Evolutionary conservation across 805 yeast genomes (phyloP), one percentile per base, ranked within the genome.

Genomic region (Tetrapisispora namnaoensis): DNA sequence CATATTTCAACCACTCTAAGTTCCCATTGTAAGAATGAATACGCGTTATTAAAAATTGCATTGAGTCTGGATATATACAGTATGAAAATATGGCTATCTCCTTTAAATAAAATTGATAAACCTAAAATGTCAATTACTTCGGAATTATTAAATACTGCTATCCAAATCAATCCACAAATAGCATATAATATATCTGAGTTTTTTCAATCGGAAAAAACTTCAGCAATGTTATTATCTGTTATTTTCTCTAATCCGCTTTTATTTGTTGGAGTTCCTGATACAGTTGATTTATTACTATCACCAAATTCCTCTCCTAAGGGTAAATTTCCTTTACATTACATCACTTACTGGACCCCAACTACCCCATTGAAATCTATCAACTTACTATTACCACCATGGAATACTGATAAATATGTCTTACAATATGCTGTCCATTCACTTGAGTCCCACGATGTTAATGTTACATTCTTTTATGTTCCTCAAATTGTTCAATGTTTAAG

Each of bases 401-500:
- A 83, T 34, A 68, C 68, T 32, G 78, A 86, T 58, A 80, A 93
- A 0, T 75, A 71, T 56, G 71, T 87, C 21, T 68, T 87, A 51
- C 99, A 93, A 67, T 93, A 83, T 61, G 83, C 95, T 14, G 84
- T 91, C 84, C 75, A 95, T 56, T 85, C 97, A 0, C 70, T 93
- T 53, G 96, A 89, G 63, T 75, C 80, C 20, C 95, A 87, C 59
- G 95, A 88, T 59, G 88, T 87, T 36, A 84, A 86, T 57, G 70
- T 84, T 53, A 87, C 96, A 0, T 93, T 95, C 70, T 93, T 95
- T 65, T 93, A 95, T 61, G 98, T 93, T 47, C 99, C 99, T 2
- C 99, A 93, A 65, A 88, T 93, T 66, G 99, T 93, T 20, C 99
- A 93, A 68, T 77, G 87, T 53, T 73, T 93, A 56, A 77, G 98